Base-by-base conservation (phyloP, 2,329 filamentous ascomycete genomes). In the Xylariaceae sp. region DNA sequence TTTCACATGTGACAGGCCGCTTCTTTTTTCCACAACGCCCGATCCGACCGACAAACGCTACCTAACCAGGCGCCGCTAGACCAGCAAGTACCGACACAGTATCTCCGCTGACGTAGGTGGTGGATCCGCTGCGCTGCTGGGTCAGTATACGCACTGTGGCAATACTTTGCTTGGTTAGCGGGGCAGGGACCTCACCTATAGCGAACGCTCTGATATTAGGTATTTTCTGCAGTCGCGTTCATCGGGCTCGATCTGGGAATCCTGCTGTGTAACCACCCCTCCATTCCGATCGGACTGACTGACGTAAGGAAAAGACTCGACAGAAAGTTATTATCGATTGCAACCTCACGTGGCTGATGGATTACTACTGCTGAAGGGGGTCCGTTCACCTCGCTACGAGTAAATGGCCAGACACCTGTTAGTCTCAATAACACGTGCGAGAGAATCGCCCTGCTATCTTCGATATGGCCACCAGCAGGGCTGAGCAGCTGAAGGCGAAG, bases 401-500 rank as follows among this genome's bases (percentile, higher is more conserved):
- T 30, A 30, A 30, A 45, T 45, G 41, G 41, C 41, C 5, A 13
- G 13, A 50, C 7, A 34, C 15, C 3, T 11, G 8, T 1, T 13
- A 4, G n/a, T 6, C 8, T 30, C 11, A 30, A 8, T 13, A 18
- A 13, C 10, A 11, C 34, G 48, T 11, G 23, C 48, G 15, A 34
- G 18, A 51, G 10, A n/a, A 13, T 3, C 41, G 2, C 13, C 30
- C 23, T 53, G 4, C 8, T 37, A 6, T 23, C 72, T 62, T 77
- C 75, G 58, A 64, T 35, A 34, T 55, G 2, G 56, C 57, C 2
- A 39, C 63, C 4, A 58, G 57, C 37, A 68, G 61, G 64, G 76
- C 60, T 7, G 74, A 78, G 15, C 66, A 69, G 23, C 68, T 86
- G n/a, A 74, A 75, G 47, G 64, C 66, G 48, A 77, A 81, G 61